Percentiles rank a stretch among this genome's conserved stretches.
These are phyloP conservation scores for Solanum ahanhuiri DNA, from an alignment of 257 asterid genomes.

Conservation along the genomic window DNA sequence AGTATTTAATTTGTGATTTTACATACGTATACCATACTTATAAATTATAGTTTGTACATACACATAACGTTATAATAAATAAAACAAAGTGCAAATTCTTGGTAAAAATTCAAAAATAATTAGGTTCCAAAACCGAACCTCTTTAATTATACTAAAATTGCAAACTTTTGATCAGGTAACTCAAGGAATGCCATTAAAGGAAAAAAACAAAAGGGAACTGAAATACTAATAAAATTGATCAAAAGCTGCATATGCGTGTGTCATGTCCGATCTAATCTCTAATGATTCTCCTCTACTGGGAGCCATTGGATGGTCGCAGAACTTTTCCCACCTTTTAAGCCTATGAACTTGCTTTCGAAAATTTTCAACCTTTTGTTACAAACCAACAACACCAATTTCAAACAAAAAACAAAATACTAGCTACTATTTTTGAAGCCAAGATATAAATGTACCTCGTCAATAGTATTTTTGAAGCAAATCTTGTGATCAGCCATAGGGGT, in stretches of 20 bases:
- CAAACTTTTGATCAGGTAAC: background rate
- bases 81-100: background rate
- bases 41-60: no score
- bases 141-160: background rate
- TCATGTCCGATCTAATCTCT: background rate
- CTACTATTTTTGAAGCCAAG: background rate
- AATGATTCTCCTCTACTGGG: background rate
- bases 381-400: background rate
- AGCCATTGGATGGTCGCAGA: background rate
- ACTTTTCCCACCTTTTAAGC: background rate
- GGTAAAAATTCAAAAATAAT: background rate
- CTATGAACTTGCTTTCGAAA: background rate
- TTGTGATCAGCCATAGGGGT: slow-evolving; percentile 18
- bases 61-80: background rate
- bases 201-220: no score
- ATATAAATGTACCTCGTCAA: background rate
- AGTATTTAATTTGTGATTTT: background rate
- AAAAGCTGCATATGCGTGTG: background rate
- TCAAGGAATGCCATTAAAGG: no score
- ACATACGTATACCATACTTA: background rate
- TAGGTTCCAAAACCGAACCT: background rate
- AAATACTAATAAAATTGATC: background rate
- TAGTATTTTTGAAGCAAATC: slow-evolving; percentile 15
- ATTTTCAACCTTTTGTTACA: background rate
- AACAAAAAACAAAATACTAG: background rate